Conservation (phyloP, 371 early-diverging fungal genomes). For the Saksenaea oblongispora region DNA sequence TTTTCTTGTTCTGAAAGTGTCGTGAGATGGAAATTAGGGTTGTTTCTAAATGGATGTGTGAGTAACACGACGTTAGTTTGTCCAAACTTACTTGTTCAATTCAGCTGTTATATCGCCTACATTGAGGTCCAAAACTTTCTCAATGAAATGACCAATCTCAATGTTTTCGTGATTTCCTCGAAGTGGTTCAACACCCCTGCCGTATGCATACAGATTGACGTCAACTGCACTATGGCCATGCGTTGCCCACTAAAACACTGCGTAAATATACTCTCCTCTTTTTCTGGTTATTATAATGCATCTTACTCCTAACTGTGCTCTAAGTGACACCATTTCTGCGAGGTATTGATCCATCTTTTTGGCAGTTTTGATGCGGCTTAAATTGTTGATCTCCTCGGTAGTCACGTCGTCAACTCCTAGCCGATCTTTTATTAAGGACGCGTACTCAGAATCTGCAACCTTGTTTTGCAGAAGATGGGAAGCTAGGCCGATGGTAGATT, state of each 20-base stretch:
- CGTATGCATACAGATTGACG: slow-evolving; percentile 90
- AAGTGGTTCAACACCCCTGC: slow-evolving; percentile 46
- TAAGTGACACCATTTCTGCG: slow-evolving; percentile 67
- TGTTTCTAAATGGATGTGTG: slow-evolving; percentile 10
- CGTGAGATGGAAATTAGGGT: slow-evolving; percentile 29
- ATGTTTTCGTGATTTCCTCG: slow-evolving; percentile 84
- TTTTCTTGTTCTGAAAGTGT: slow-evolving; percentile 28
- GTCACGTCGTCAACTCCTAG: slow-evolving; percentile 75
- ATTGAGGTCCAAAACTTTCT: slow-evolving; percentile 62
- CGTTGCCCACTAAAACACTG: slow-evolving; percentile 74
- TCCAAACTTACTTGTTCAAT: slow-evolving; percentile 45
- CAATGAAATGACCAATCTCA: slow-evolving; percentile 81
- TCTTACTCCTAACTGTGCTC: slow-evolving; percentile 72
- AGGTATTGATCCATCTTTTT: slow-evolving; percentile 54
- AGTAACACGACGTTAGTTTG: background rate
- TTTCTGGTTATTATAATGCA: background rate
- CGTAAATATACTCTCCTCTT: background rate
- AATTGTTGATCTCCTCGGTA: slow-evolving; percentile 55
- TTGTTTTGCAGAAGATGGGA: slow-evolving; percentile 16
- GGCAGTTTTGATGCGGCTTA: slow-evolving; percentile 31
- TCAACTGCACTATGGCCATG: slow-evolving; percentile 94
- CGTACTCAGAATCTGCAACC: slow-evolving; percentile 20
- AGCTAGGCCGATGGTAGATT: slow-evolving; percentile 69
- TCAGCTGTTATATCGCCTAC: slow-evolving; percentile 60
- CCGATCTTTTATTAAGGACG: slow-evolving; percentile 54